A percentile compares a stretch with the other conserved stretches of the same genome.
Evolutionary conservation across 2,329 filamentous ascomycete genomes (phyloP).

Genomic region (Sarocladiaceae sp.): DNA sequence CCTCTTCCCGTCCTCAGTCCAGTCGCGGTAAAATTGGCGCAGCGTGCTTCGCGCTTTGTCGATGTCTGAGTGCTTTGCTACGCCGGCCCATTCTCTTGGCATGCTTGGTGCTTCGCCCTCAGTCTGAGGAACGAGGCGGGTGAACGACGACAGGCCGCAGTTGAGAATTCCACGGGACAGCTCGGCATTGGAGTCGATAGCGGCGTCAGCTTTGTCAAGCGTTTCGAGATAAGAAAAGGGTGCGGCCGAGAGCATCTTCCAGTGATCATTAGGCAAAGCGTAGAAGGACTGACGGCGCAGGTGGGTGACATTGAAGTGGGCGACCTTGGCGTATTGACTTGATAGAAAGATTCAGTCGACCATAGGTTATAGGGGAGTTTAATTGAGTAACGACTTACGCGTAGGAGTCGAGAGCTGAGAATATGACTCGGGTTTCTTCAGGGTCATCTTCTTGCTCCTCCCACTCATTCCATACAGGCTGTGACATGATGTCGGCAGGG

Average conservation of each 20-base stretch:
- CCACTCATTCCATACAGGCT: conserved; percentile 6
- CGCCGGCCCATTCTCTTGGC: conserved; percentile 62
- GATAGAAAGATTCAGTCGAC: conserved; percentile 15
- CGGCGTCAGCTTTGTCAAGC: conserved; percentile 74
- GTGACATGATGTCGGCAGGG: background rate
- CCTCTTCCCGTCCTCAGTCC: conserved; percentile 70
- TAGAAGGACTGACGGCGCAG: conserved; percentile 90
- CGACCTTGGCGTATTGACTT: conserved; percentile 79
- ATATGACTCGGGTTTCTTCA: conserved; percentile 77
- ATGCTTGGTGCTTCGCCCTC: conserved; percentile 39
- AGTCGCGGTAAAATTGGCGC: conserved; percentile 92
- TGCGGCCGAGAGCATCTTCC: conserved; percentile 73
- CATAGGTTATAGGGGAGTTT: background rate
- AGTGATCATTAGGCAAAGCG: conserved; percentile 77
- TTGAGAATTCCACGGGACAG: conserved; percentile 74
- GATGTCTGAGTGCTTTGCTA: conserved; percentile 69
- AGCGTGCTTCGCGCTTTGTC: conserved; percentile 92
- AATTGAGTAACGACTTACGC: conserved; percentile 52
- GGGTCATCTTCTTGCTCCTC: conserved; percentile 45
- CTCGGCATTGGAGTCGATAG: conserved; percentile 83
- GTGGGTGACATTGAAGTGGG: conserved; percentile 89
- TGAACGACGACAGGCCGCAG: conserved; percentile 65
- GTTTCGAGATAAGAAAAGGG: conserved; percentile 82
- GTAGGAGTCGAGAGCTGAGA: conserved; percentile 83
- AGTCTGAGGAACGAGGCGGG: conserved; percentile 35